Evolutionary conservation across 1,284 basidiomycete genomes (phyloP), one percentile per base, ranked within the genome.

Genomic region (Schizophyllum commune): DNA sequence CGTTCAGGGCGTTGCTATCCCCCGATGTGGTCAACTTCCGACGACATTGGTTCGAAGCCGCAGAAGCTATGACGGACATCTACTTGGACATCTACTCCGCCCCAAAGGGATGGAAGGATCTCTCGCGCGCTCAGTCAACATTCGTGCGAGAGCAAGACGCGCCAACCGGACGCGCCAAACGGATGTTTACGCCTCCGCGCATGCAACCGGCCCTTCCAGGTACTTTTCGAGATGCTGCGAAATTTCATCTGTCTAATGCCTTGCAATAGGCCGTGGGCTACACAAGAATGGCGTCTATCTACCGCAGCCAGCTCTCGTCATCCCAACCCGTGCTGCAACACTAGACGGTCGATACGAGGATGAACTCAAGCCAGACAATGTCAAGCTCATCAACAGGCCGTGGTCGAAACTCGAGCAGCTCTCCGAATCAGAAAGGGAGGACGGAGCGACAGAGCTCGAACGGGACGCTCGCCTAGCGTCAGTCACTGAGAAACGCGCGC

Each of bases 131-230:
- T 4, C 94, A 96, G 71, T 74, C 79, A 11, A 73, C 77, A 8
- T 96, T 92, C 69, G 69, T 96, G 19, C 73, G 74, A n/a, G 76
- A 78, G 55, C 89, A 96, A 71, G 94, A 96, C 70, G 69, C 66
- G 19, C 69, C 77, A 17, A 94, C 91, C 1, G 80, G 79, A 21
- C 81, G 94, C 63, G 84, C 85, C 3, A 76, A 77, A 65, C 78
- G 77, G 63, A 76, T 94, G 68, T 83, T 91, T 51, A 71, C 71
- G 27, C 67, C 69, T 55, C 57, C 73, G 32, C 61, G 61, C 20
- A 60, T 53, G 59, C 57, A 58, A 55, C 54, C n/a, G 34, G 60
- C 39, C 52, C 33, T 56, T 60, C 39, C 62, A 62, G 66, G 68
- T 47, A 47, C 2, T 11, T 47, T 9, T 17, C 13, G 13, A 47